Base-by-base conservation (phyloP, 1,284 basidiomycete species). In the Schizophyllum amplum region DNA sequence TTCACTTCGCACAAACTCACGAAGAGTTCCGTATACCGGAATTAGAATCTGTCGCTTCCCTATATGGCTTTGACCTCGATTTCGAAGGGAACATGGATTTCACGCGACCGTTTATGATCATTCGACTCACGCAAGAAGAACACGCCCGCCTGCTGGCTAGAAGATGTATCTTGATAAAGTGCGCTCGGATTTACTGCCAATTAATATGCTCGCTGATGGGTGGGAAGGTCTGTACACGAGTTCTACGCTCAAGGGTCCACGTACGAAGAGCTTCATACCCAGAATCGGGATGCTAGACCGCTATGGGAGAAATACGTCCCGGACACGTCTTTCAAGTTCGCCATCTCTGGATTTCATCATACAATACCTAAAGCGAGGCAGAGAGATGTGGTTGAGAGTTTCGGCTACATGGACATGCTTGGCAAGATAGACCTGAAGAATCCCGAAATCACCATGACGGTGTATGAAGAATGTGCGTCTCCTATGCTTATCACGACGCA, bases 401-500 rank as follows among this genome's bases (percentile, higher is more conserved):
- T 98, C 69, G 73, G 79, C 1, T 98, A 93, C 70, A 94, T 98
- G 87, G 82, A 75, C 22, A 86, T 96, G 60, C 68, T 79, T 59
- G 95, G 95, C 4, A 82, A 82, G 62, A 93, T 98, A 63, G 83
- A 90, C 58, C 83, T 99, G 80, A 87, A 86, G 61, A 78, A 78
- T 27, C 91, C 97, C 0, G 83, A 94, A 42, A 80, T 95, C 27
- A 81, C 83, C 24, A 76, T 95, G 55, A 82, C 85, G 4, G 84
- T 90, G 46, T 91, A 91, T 61, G 96, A 99, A 75, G 97, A 99
- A 75, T 98, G 94, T 92, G 62, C 60, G 82, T 71, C 50, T 51
- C 27, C 20, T 58, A 52, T 2, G 24, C 27, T 27, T 5, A 25
- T 25, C 51, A 47, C 54, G 48, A 22, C 22, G 13, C 27, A 13